phyloP scores from a whole-genome alignment of 1,139 yeast genomes.

The Geotrichum siamense region DNA sequence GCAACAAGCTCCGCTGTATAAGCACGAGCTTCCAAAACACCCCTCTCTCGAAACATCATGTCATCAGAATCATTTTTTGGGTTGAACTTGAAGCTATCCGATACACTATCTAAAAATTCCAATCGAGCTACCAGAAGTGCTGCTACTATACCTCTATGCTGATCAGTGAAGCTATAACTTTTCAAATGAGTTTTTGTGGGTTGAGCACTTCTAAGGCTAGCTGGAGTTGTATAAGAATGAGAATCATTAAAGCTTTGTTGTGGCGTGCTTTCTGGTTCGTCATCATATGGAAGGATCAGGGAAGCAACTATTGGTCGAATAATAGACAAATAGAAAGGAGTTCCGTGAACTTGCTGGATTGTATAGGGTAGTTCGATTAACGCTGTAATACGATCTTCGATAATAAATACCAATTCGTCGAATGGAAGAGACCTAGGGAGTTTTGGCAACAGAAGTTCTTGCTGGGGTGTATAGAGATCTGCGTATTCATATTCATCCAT shows the following conservation, averaged over 20 bases:
- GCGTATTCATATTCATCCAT: conserved; percentile 11
- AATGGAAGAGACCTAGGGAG: conserved; percentile 15
- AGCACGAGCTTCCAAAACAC: conserved; percentile 30
- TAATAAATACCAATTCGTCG: conserved; percentile 16
- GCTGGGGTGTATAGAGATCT: conserved; percentile 5
- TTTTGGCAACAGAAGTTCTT: conserved; percentile 14
- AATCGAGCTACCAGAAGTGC: conserved; percentile 29
- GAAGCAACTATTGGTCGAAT: conserved; percentile 17
- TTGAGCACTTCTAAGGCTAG: conserved; percentile 2
- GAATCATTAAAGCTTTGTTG: not conserved
- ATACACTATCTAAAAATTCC: conserved; percentile 25
- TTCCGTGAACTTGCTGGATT: conserved; percentile 11
- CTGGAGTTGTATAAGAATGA: conserved; percentile 2
- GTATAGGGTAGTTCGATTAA: conserved; percentile 15
- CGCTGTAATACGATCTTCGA: conserved; percentile 16
- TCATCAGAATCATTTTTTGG: conserved; percentile 21
- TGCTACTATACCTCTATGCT: conserved; percentile 30
- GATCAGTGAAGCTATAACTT: conserved; percentile 18
- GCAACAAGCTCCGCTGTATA: conserved; percentile 31
- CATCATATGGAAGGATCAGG: conserved; percentile 11
- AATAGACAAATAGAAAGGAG: conserved; percentile 11
- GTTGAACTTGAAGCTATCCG: conserved; percentile 19
- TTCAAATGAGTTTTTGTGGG: conserved; percentile 1
- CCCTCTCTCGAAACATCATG: conserved; percentile 22
- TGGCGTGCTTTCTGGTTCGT: not conserved